phyloP scores from a whole-genome alignment of 2,329 filamentous ascomycete genomes.

The Fusarium tricinctum region DNA sequence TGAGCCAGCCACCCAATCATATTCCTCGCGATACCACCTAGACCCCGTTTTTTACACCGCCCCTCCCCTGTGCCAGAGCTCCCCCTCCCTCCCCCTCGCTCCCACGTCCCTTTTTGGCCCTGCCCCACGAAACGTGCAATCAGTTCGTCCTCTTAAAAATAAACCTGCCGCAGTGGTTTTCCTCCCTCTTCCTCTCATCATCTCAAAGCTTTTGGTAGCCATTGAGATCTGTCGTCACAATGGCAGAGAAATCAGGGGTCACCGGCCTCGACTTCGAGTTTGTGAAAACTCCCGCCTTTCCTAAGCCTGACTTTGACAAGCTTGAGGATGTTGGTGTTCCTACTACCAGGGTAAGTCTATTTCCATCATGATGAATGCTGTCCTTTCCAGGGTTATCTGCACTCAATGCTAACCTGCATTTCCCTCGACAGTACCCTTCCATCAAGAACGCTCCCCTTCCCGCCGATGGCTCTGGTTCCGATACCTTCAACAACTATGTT shows the following conservation, averaged over 20 bases:
- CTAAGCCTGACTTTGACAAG: constrained; percentile 72
- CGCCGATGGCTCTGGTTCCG: constrained; percentile 85
- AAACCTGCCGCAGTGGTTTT: constrained; percentile 31
- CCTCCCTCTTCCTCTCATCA: constrained; percentile 35
- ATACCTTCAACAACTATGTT: constrained; percentile 87
- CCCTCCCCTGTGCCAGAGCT: constrained; percentile 39
- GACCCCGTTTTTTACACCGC: constrained; percentile 41
- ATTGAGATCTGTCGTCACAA: constrained; percentile 51
- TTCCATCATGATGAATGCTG: constrained; percentile 29
- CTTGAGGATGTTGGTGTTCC: constrained; percentile 71
- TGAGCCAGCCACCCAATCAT: constrained; percentile 22
- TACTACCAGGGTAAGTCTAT: constrained; percentile 55
- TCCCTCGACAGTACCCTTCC: constrained; percentile 62
- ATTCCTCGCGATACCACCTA: neutral
- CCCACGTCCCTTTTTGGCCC: constrained; percentile 29
- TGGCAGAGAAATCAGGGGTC: constrained; percentile 54
- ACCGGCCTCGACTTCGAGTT: constrained; percentile 58
- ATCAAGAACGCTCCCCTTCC: constrained; percentile 97
- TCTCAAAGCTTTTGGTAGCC: constrained; percentile 42
- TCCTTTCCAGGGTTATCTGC: constrained; percentile 24
- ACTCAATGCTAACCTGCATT: constrained; percentile 10
- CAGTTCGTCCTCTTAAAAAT: constrained; percentile 35
- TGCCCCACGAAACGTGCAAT: constrained; percentile 41
- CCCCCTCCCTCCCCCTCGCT: constrained; percentile 4
- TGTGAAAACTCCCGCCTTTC: constrained; percentile 58